Base-by-base conservation (phyloP, 345 rosid genomes). In the Citrus maxima region DNA sequence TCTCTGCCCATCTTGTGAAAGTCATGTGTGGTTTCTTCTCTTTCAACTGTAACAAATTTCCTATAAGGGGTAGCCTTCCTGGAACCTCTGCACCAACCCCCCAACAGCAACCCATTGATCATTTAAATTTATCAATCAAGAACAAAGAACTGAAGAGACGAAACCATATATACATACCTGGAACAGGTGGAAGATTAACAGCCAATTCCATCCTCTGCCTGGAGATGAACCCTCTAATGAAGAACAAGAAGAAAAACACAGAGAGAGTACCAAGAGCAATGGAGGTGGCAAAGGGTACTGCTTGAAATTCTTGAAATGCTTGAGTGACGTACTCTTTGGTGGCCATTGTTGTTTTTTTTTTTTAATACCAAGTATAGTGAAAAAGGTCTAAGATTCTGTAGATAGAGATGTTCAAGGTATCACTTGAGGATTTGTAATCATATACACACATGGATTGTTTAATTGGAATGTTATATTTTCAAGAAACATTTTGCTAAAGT, bases 1-100 rank as follows among this genome's bases (percentile, higher is more conserved):
- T 73, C 88, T 93, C 97, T 38, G 97, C 93, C 99, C 98, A 96
- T 54, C 65, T 90, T 2, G 87, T 56, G 73, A 96, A 96, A 24
- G 93, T 94, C 85, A 83, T 88, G 83, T 96, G 86, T 9, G 98
- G 98, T 79, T 94, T 94, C 88, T 96, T 96, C 94, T 95, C 99
- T 79, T 83, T 91, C 83, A 93, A 78, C 40, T 94, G 94, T 80
- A 90, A 86, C 90, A 96, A 80, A 78, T 94, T 96, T 85, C 99
- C 99, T 14, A 96, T 72, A 37, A 94, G 67, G 2, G 98, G 98
- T 65, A 88, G 62, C 64, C 98, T 16, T 16, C 58, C 97, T 3
- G 98, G 93, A 24, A 94, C 89, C 82, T 78, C 99, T 93, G 90
- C 86, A 87, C 38, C 79, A 79, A 78, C 62, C 28, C 75, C 66